These are phyloP conservation scores for Pseudozyma sp. DNA, from an alignment of 1,284 basidiomycete genomes.

Conservation along the genomic window DNA sequence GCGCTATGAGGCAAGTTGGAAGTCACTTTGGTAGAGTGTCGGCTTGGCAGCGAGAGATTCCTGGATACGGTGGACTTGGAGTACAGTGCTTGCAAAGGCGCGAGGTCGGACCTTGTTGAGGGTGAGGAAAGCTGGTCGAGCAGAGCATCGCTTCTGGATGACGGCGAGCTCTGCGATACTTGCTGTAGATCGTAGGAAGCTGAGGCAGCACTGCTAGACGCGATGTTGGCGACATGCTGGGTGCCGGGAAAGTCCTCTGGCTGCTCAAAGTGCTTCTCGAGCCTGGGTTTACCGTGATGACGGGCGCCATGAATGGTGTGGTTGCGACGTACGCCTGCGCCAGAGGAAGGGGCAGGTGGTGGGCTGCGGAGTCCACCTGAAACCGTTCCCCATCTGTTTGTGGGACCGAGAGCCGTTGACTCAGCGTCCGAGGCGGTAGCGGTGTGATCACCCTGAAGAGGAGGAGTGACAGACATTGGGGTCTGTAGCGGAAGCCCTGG, in stretches of 20 bases:
- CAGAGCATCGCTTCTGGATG: slow-evolving; percentile 1
- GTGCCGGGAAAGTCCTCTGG: slow-evolving; percentile 21
- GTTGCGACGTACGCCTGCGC: slow-evolving; percentile 43
- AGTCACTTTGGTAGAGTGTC: slow-evolving; percentile 35
- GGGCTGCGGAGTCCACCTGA: slow-evolving; percentile 41
- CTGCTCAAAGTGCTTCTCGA: slow-evolving; percentile 55
- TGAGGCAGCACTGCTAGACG: neutral
- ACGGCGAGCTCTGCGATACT: neutral
- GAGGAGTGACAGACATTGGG: slow-evolving; percentile 34
- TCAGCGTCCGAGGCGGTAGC: slow-evolving; percentile 11
- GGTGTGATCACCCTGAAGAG: slow-evolving; percentile 8
- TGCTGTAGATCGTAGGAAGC: neutral
- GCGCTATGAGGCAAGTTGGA: slow-evolving; percentile 32
- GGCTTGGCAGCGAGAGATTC: slow-evolving; percentile 46
- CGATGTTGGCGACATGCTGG: neutral
- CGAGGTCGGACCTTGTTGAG: slow-evolving; percentile 25
- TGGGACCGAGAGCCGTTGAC: slow-evolving; percentile 3
- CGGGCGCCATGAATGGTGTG: slow-evolving; percentile 49
- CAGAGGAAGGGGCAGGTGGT: slow-evolving; percentile 45
- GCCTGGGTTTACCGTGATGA: slow-evolving; percentile 42
- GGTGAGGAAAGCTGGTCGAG: slow-evolving; percentile 20
- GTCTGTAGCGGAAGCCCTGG: neutral
- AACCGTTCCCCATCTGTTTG: slow-evolving; percentile 43
- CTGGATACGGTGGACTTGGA: slow-evolving; percentile 43
- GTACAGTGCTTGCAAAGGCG: slow-evolving; percentile 47